Evolutionary conservation across 179 eudicot species (phyloP).

Genomic region (Beta lomatogona): DNA sequence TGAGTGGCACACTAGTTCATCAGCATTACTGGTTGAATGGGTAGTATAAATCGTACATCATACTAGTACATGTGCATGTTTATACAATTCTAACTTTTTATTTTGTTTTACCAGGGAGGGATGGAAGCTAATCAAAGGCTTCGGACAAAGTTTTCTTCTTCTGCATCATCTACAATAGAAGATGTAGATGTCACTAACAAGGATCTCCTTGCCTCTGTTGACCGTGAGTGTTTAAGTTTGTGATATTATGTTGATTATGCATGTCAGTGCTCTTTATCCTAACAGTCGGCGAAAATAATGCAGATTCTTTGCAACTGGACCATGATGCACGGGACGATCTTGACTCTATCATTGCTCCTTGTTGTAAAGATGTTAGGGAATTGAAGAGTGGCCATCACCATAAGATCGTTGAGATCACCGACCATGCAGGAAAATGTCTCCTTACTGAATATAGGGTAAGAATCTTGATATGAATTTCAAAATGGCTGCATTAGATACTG

Average conservation of each 20-base stretch:
- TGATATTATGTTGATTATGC: background rate
- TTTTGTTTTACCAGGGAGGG: conserved; percentile 46
- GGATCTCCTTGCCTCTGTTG: conserved; percentile 70
- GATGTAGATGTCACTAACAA: conserved; percentile 69
- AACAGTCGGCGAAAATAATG: conserved; percentile 12
- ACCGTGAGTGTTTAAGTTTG: conserved; percentile 59
- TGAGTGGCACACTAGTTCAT: conserved; percentile 31
- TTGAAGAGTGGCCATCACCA: conserved; percentile 81
- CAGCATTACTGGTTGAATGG: background rate
- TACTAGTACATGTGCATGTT: background rate
- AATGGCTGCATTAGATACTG: background rate
- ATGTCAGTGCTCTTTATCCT: conserved; percentile 18
- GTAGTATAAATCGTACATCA: background rate
- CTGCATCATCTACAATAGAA: conserved; percentile 65
- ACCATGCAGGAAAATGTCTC: conserved; percentile 85
- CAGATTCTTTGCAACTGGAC: conserved; percentile 90
- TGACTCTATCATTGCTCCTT: conserved; percentile 88
- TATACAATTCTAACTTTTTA: background rate
- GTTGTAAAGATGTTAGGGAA: conserved; percentile 81
- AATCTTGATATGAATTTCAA: background rate
- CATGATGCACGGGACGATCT: conserved; percentile 77
- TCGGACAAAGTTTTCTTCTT: conserved; percentile 66
- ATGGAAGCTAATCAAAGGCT: conserved; percentile 73
- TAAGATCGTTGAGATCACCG: conserved; percentile 83
- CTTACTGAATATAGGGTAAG: conserved; percentile 77